Evolutionary conservation across 139 green algal genomes (phyloP).

Genomic region (Diplosphaera chodatii): DNA sequence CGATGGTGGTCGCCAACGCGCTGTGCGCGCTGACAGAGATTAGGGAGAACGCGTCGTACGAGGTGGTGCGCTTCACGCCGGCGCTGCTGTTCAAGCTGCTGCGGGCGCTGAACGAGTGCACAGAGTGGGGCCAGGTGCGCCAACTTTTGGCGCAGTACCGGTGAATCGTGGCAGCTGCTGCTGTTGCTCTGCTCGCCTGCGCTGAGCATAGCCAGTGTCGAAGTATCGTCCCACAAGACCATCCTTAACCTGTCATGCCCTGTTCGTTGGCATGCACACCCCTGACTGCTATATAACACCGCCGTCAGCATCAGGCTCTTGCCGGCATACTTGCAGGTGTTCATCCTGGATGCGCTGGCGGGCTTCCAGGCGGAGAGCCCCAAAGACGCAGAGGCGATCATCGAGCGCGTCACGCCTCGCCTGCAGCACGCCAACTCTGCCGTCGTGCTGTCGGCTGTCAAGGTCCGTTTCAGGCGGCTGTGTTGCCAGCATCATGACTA

Average conservation of each 20-base stretch:
- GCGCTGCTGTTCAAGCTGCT: constrained; percentile 90
- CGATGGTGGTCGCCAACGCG: constrained; percentile 99
- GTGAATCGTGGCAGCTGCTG: no score
- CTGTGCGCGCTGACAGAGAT: constrained; percentile 94
- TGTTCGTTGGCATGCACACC: no score
- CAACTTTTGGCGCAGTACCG: no score
- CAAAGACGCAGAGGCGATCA: constrained; percentile 81
- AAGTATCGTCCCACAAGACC: no score
- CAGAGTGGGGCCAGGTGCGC: constrained; percentile 92
- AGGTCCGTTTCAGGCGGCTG: constrained; percentile 76
- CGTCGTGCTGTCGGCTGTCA: constrained; percentile 93
- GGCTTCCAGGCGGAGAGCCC: constrained; percentile 61
- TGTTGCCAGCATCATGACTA: no score
- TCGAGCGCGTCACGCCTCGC: constrained; percentile 92
- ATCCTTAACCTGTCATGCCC: no score
- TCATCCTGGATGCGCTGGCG: constrained; percentile 91
- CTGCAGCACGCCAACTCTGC: constrained; percentile 97
- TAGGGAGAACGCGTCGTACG: constrained; percentile 50
- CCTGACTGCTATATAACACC: no score
- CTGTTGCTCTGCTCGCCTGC: no score
- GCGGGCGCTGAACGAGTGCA: constrained; percentile 97
- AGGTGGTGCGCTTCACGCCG: constrained; percentile 70
- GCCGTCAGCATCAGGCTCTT: no score
- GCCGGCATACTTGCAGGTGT: constrained; percentile 93
- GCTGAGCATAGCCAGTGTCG: no score